Conservation (phyloP, 2,329 filamentous ascomycete species). For the Cytospora paraplurivora region DNA sequence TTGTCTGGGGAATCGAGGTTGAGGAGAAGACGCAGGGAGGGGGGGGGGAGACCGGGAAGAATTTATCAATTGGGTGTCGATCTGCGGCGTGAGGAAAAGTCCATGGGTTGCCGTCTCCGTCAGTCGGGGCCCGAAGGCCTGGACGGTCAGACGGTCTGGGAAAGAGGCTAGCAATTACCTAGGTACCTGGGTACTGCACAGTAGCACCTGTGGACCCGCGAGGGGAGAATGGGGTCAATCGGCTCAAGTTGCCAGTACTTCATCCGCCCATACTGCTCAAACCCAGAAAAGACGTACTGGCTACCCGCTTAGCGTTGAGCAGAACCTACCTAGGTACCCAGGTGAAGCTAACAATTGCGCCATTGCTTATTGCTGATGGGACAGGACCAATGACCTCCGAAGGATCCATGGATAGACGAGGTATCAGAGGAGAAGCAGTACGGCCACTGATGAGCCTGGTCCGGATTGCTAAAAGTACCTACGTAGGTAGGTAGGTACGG, state of each 20-base stretch:
- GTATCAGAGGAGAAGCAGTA: no score
- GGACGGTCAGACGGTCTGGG: background rate
- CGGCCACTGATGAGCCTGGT: no score
- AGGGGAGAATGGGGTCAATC: background rate
- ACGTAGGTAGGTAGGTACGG: background rate
- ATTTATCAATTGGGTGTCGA: constrained; percentile 25
- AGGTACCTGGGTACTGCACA: no score
- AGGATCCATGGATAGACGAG: background rate
- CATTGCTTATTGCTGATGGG: background rate
- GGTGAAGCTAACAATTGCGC: background rate
- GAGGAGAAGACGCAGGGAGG: constrained; percentile 27
- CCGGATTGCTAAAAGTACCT: no score
- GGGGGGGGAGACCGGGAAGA: constrained; percentile 32
- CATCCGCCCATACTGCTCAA: background rate
- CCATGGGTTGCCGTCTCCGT: background rate
- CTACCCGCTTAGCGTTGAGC: background rate
- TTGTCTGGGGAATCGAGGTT: constrained; percentile 13
- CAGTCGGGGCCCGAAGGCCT: background rate
- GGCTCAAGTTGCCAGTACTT: background rate
- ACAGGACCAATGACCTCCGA: background rate
- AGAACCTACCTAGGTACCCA: no score
- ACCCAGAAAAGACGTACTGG: background rate
- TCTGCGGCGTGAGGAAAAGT: background rate
- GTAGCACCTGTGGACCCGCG: background rate
- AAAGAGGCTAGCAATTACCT: background rate